These are phyloP conservation scores for Vitis hybrid DNA, from an alignment of 177 flowering plant genomes.

Conservation along the genomic window DNA sequence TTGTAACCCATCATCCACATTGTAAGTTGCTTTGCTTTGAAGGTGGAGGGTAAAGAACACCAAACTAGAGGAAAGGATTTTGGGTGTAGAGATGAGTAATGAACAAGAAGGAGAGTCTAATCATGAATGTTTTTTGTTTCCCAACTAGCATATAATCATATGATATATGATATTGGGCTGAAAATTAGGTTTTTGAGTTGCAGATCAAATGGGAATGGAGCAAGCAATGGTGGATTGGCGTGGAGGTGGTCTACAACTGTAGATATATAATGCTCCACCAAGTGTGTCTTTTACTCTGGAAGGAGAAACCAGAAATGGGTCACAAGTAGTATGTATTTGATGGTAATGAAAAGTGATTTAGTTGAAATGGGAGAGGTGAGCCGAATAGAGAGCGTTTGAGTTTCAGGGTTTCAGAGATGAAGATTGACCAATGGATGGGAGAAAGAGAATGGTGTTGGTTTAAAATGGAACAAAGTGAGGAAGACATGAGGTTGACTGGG, in stretches of 20 bases:
- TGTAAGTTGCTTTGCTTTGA: background rate
- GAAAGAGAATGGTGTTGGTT: conserved; percentile 22
- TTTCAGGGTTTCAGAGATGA: conserved; percentile 15
- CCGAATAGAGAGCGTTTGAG: conserved; percentile 3
- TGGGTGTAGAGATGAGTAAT: too few species aligned
- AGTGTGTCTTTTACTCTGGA: too few species aligned
- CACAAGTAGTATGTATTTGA: background rate
- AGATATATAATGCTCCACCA: too few species aligned
- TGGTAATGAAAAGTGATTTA: background rate
- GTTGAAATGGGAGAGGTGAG: conserved; percentile 7
- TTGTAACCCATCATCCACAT: conserved; percentile 89
- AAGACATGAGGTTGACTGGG: conserved; percentile 35
- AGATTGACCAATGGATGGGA: conserved; percentile 11
- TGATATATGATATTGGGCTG: too few species aligned
- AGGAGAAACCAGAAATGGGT: background rate
- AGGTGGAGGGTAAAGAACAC: too few species aligned
- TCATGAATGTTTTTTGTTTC: too few species aligned
- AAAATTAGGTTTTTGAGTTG: too few species aligned
- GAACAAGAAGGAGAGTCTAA: too few species aligned
- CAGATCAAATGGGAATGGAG: too few species aligned
- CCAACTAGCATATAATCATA: too few species aligned
- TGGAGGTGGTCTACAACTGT: too few species aligned
- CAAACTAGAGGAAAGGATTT: background rate
- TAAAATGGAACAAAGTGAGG: conserved; percentile 24
- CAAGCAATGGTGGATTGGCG: too few species aligned